phyloP scores from a whole-genome alignment of 1,284 basidiomycete species.

The Nidula niveotomentosa region DNA sequence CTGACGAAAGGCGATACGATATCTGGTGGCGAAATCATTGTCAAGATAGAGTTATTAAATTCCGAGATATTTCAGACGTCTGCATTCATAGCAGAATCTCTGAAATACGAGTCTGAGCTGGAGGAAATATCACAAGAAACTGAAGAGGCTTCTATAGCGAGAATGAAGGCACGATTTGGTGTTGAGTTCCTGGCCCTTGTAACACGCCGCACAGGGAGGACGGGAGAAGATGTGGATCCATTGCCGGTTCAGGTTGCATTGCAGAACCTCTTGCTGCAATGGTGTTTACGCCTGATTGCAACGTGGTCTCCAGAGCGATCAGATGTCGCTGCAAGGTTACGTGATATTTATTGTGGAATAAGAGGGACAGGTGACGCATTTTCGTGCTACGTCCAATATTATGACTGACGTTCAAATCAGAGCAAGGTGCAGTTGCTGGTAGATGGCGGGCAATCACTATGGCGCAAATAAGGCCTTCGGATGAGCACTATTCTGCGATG shows the following conservation, averaged over 20 bases:
- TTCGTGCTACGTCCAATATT: too few relatives aligned
- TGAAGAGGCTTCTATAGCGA: not conserved
- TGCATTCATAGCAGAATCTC: conserved; percentile 20
- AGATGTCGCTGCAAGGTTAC: not conserved
- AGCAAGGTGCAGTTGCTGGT: not conserved
- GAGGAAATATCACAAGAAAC: not conserved
- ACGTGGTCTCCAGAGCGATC: not conserved
- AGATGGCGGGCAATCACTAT: not conserved
- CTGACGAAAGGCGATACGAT: conserved; percentile 7
- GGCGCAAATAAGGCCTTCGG: not conserved
- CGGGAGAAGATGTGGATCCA: not conserved
- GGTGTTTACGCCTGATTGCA: not conserved
- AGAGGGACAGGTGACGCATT: not conserved
- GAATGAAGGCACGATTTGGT: not conserved
- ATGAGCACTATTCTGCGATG: not conserved
- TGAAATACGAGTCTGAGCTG: not conserved
- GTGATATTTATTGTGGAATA: not conserved
- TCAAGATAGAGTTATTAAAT: conserved; percentile 19
- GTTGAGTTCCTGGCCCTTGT: not conserved
- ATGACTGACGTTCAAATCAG: not conserved
- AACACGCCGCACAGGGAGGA: not conserved
- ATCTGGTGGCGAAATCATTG: conserved; percentile 20
- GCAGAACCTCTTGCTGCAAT: not conserved
- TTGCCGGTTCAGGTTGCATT: not conserved
- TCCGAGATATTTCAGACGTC: conserved; percentile 21